Evolutionary conservation across 805 yeast genomes (phyloP).

Genomic region (Pichia nakasei): DNA sequence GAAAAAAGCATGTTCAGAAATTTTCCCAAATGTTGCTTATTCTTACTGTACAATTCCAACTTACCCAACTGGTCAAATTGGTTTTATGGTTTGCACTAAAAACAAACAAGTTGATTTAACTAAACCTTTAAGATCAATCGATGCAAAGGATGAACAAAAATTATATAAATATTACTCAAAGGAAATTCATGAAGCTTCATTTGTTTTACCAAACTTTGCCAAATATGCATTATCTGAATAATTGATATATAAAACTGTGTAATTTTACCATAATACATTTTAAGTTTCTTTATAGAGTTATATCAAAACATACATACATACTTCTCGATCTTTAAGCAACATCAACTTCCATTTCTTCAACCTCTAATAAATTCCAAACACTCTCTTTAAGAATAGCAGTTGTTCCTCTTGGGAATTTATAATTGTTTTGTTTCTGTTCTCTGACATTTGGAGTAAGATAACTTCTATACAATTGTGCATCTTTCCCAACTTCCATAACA

Average conservation of each 20-base stretch:
- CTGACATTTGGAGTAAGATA: constrained; percentile 88
- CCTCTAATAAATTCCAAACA: constrained; percentile 56
- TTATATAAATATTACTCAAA: constrained; percentile 76
- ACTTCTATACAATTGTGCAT: constrained; percentile 78
- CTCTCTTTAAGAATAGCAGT: constrained; percentile 73
- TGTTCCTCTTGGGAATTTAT: constrained; percentile 88
- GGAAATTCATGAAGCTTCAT: constrained; percentile 79
- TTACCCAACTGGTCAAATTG: constrained; percentile 94
- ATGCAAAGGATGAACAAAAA: constrained; percentile 52
- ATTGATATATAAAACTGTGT: too few species aligned
- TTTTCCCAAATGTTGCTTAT: constrained; percentile 88
- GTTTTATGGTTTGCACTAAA: constrained; percentile 94
- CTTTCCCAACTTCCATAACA: constrained; percentile 90
- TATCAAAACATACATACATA: too few species aligned
- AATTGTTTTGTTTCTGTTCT: constrained; percentile 69
- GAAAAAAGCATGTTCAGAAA: constrained; percentile 70
- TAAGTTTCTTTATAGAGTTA: too few species aligned
- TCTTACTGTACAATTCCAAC: constrained; percentile 93
- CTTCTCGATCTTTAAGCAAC: too few species aligned
- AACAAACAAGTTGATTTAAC: constrained; percentile 54
- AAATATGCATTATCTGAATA: constrained; percentile 24
- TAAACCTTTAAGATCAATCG: constrained; percentile 59
- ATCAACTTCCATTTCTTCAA: constrained; percentile 48
- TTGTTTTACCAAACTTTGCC: constrained; percentile 91
- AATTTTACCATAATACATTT: too few species aligned